A percentile compares a stretch with the other conserved stretches of the same genome.
These are phyloP conservation scores for Solanum piurae DNA, from an alignment of 257 asterid genomes.

Conservation along the genomic window DNA sequence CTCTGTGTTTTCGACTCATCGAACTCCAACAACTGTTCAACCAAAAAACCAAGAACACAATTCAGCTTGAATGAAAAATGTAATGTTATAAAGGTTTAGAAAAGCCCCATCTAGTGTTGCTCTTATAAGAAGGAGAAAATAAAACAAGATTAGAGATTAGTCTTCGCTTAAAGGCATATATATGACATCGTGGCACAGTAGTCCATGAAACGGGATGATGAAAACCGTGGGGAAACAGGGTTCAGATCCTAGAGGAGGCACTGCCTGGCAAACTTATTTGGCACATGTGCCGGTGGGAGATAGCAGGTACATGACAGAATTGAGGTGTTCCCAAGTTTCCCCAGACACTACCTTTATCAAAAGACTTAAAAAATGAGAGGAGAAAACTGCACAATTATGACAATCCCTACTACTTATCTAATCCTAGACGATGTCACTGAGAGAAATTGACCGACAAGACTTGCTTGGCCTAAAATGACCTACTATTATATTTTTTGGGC, in stretches of 20 bases:
- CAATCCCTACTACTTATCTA: background rate
- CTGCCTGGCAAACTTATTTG: background rate
- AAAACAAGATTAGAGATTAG: background rate
- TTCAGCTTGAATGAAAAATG: background rate
- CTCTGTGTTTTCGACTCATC: constrained; percentile 51
- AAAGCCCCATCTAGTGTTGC: background rate
- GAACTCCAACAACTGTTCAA: constrained; percentile 63
- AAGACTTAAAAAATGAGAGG: background rate
- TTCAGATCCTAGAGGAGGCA: background rate
- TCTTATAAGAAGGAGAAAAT: background rate
- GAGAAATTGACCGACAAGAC: background rate
- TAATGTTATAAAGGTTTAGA: background rate
- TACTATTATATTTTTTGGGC: background rate
- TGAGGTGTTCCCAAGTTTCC: background rate
- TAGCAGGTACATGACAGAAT: background rate
- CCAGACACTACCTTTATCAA: background rate
- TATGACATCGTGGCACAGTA: background rate
- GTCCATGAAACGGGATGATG: background rate
- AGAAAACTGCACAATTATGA: background rate
- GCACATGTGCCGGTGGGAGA: background rate
- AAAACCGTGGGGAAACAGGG: background rate
- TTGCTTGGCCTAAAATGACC: background rate
- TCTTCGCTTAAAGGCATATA: background rate
- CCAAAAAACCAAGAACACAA: background rate
- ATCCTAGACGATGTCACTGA: background rate